Evolutionary conservation across 805 yeast genomes (phyloP), one percentile per base, ranked within the genome.

Genomic region (Teunomyces aglyptinius): DNA sequence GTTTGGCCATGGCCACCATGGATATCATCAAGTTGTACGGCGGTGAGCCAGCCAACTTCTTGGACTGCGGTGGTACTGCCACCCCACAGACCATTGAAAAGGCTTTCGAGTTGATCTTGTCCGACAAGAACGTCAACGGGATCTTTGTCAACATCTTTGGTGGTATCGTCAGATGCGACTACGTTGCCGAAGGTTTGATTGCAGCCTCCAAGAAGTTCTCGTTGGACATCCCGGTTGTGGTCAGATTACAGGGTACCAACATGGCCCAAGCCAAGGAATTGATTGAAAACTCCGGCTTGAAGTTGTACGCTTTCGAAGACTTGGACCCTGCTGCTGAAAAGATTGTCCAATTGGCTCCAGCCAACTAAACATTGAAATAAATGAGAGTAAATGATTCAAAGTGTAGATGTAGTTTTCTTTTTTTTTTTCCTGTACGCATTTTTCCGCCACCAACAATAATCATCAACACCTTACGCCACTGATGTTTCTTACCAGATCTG

Each of bases 51-150:
- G 99, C 99, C 56, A 94, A 94, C 81, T 94, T 94, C 82, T 82
- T 94, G 69, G 99, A 94, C 78, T 94, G 97, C 73, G 99, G 99
- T 79, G 99, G 99, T 78, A 96, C 97, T 71, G 99, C 99, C 60
- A 94, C 98, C 53, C 97, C 98, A 57, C 87, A 89, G 74, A 92
- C 99, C 63, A 94, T 94, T 66, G 95, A 91, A 77, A 86, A 86
- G 74, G 99, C 98, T 47, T 92, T 94, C 78, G 86, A 84, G 73
- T 82, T 94, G 71, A 92, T 94, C 63, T 77, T 95, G 65, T 80
- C 94, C 50, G 97, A 94, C 76, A 73, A 82, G 64, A 82, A 83
- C 62, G 97, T 94, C 57, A 82, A 87, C 62, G 96, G 97, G 66
- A 94, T 94, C 69, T 92, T 94, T 61, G 98, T 94, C 65, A 94